These are phyloP conservation scores for Amanita molliuscula DNA, from an alignment of 768 basidiomycete genomes.

Conservation along the genomic window DNA sequence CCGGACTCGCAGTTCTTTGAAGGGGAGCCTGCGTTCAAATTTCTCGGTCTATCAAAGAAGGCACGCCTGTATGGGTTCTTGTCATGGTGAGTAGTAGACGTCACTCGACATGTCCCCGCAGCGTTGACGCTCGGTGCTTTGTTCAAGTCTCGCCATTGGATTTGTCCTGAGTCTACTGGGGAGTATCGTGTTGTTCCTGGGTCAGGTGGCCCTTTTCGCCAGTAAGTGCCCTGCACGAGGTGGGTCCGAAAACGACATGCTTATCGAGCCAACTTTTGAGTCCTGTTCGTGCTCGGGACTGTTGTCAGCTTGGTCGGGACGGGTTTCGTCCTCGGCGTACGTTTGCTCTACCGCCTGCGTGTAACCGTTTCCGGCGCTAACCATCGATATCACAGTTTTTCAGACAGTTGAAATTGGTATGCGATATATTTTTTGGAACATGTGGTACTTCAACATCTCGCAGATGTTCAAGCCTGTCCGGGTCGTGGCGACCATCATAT, in stretches of 20 bases:
- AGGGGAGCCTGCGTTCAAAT: conserved; percentile 80
- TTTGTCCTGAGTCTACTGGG: conserved; percentile 78
- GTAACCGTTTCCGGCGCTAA: not conserved
- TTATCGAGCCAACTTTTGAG: conserved; percentile 29
- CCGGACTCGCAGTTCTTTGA: conserved; percentile 82
- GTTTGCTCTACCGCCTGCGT: conserved; percentile 16
- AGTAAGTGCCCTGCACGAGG: conserved; percentile 33
- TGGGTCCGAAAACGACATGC: not conserved
- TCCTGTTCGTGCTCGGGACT: conserved; percentile 75
- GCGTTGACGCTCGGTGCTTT: not conserved
- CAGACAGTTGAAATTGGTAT: conserved; percentile 73
- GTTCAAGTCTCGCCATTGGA: conserved; percentile 53
- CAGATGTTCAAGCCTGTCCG: conserved; percentile 97
- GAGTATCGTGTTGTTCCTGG: conserved; percentile 66
- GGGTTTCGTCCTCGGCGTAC: conserved; percentile 83
- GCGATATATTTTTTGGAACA: conserved; percentile 10
- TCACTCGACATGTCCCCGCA: not conserved
- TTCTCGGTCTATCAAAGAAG: conserved; percentile 66
- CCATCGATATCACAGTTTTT: conserved; percentile 39
- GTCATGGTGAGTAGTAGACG: conserved; percentile 50
- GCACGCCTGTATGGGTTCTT: conserved; percentile 82
- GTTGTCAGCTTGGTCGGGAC: conserved; percentile 79
- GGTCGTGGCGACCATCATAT: conserved; percentile 66
- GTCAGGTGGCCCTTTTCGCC: conserved; percentile 59
- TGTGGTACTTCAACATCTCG: not conserved